These are phyloP conservation scores for Penicillium soppii DNA, from an alignment of 495 filamentous ascomycete species.

Conservation along the genomic window DNA sequence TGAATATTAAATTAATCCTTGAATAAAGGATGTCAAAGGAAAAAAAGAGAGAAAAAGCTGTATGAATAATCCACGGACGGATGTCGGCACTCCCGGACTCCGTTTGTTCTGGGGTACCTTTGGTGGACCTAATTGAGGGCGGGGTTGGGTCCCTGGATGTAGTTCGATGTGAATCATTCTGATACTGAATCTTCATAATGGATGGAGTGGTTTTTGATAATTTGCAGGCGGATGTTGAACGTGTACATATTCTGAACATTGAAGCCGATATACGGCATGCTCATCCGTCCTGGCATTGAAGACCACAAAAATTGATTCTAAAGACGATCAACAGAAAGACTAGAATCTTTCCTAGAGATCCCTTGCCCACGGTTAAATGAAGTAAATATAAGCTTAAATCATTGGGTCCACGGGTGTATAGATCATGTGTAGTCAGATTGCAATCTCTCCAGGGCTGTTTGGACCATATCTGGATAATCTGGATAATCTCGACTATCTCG, in stretches of 20 bases:
- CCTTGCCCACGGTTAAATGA: background rate
- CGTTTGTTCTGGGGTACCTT: slow-evolving; percentile 3
- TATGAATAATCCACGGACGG: slow-evolving; percentile 1
- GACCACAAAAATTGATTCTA: background rate
- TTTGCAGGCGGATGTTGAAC: no score
- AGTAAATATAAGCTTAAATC: slow-evolving; percentile 3
- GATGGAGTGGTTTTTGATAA: no score
- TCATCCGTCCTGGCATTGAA: no score
- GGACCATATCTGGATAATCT: background rate
- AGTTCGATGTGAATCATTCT: no score
- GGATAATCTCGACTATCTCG: background rate
- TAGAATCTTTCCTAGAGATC: background rate
- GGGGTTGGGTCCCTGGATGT: background rate
- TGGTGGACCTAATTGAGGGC: slow-evolving; percentile 1
- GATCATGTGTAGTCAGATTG: no score
- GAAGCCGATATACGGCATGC: no score
- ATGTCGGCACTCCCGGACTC: slow-evolving; percentile 4
- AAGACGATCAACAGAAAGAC: background rate
- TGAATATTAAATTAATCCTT: background rate
- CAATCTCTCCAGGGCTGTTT: background rate
- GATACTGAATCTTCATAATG: no score
- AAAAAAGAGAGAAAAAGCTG: background rate
- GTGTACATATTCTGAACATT: no score
- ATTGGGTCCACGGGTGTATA: background rate
- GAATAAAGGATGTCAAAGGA: background rate